Percentiles rank a stretch among this genome's conserved stretches.
phyloP scores from a whole-genome alignment of 495 filamentous ascomycete species.

The Pyronema omphalodes region DNA sequence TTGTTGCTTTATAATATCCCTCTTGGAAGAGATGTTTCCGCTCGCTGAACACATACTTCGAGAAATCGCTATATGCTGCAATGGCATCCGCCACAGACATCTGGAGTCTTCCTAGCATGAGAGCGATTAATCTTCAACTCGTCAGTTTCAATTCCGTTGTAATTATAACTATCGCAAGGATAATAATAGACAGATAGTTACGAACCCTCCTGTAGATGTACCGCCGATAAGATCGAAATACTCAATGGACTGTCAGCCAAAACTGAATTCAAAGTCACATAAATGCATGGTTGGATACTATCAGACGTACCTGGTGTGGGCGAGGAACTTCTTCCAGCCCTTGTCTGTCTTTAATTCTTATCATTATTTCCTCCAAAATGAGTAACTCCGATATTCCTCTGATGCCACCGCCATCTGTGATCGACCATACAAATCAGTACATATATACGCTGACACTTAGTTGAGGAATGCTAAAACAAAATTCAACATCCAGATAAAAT shows the following conservation, averaged over 20 bases:
- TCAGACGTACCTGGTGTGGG: too few species aligned
- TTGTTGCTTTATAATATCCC: conserved; percentile 11
- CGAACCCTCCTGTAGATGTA: conserved; percentile 13
- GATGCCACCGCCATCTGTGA: too few species aligned
- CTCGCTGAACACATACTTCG: conserved; percentile 19
- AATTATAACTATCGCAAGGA: background rate
- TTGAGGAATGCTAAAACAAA: too few species aligned
- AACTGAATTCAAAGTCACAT: too few species aligned
- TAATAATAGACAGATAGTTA: background rate
- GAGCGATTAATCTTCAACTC: conserved; percentile 22
- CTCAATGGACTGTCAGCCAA: background rate
- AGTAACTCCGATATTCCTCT: too few species aligned
- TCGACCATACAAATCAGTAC: too few species aligned
- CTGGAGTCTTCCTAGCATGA: conserved; percentile 25
- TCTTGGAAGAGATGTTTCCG: conserved; percentile 7
- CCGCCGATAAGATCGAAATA: conserved; percentile 20
- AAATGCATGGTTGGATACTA: too few species aligned
- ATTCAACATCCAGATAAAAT: too few species aligned
- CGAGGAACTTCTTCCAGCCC: too few species aligned
- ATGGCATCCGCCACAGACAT: conserved; percentile 24
- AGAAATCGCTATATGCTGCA: conserved; percentile 16
- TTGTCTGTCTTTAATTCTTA: too few species aligned
- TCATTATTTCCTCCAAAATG: too few species aligned
- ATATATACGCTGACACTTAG: too few species aligned
- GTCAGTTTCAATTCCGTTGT: background rate